Evolutionary conservation across 768 basidiomycete species (phyloP).

Genomic region (Kondoa malvinella): DNA sequence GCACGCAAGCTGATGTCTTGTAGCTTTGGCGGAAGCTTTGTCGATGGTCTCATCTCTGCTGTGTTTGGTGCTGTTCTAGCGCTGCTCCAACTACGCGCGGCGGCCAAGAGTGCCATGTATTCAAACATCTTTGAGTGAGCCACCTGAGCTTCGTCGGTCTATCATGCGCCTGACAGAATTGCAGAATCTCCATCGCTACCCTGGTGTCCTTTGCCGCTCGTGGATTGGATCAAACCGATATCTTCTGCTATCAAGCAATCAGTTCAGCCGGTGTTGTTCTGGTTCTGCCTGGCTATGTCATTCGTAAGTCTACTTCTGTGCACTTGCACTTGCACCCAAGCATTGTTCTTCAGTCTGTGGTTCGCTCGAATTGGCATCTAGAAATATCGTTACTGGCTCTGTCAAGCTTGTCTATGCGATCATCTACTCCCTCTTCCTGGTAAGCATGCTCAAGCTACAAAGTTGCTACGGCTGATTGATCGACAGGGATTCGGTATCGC

Average conservation of each 20-base stretch:
- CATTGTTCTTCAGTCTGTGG: constrained; percentile 29
- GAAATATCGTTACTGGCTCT: constrained; percentile 35
- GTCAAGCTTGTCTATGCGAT: constrained; percentile 35
- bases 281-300: constrained; percentile 31
- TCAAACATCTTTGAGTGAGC: constrained; percentile 81
- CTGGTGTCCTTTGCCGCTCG: constrained; percentile 35
- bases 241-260: constrained; percentile 36
- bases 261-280: constrained; percentile 34
- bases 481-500: constrained; percentile 22
- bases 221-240: constrained; percentile 32
- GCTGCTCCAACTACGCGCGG: constrained; percentile 55
- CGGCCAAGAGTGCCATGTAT: constrained; percentile 59
- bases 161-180: background rate
- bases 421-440: constrained; percentile 36
- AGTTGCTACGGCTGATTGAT: constrained; percentile 2
- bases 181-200: constrained; percentile 33
- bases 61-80: constrained; percentile 49
- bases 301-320: constrained; percentile 19
- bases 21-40: constrained; percentile 43
- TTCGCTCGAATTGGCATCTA: constrained; percentile 34
- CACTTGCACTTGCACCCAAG: background rate
- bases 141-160: background rate
- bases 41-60: constrained; percentile 48
- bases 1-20: constrained; percentile 25
- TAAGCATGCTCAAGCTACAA: background rate